These are phyloP conservation scores for Cajanus cajan DNA, from an alignment of 306 rosid genomes.

Conservation along the genomic window DNA sequence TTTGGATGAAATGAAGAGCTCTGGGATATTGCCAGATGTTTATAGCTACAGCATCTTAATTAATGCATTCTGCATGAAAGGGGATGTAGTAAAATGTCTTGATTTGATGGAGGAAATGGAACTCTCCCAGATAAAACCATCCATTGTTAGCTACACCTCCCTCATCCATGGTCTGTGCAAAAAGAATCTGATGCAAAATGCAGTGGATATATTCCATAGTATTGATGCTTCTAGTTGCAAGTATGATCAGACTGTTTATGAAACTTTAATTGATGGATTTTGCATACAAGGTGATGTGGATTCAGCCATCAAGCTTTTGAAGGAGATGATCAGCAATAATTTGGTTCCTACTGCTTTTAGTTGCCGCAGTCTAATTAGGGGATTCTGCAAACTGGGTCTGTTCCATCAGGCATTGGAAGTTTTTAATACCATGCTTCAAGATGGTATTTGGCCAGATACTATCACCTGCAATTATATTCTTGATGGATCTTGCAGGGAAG, in stretches of 20 bases:
- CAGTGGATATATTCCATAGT: conserved; percentile 31
- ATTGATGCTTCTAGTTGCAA: conserved; percentile 39
- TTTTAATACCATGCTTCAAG: conserved; percentile 42
- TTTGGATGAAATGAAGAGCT: conserved; percentile 56
- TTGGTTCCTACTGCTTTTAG: conserved; percentile 41
- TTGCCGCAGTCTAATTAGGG: conserved; percentile 39
- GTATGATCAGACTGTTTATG: conserved; percentile 48
- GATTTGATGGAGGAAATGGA: conserved; percentile 52
- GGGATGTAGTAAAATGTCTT: conserved; percentile 39
- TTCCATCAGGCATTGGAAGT: conserved; percentile 39
- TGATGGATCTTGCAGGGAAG: conserved; percentile 47
- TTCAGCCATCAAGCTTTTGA: conserved; percentile 40
- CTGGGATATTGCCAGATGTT: conserved; percentile 53
- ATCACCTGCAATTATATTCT: conserved; percentile 56
- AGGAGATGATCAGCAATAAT: conserved; percentile 50
- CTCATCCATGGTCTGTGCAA: conserved; percentile 54
- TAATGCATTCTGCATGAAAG: conserved; percentile 47
- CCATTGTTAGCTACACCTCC: conserved; percentile 54
- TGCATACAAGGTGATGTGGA: conserved; percentile 47
- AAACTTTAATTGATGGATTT: conserved; percentile 52
- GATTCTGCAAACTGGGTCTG: conserved; percentile 45
- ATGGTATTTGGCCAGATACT: conserved; percentile 44
- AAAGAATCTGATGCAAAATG: conserved; percentile 32
- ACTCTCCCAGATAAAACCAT: conserved; percentile 41
- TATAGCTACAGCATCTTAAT: conserved; percentile 66